Evolutionary conservation across 1,284 basidiomycete species (phyloP).

Genomic region (Fomitiporia mediterranea): DNA sequence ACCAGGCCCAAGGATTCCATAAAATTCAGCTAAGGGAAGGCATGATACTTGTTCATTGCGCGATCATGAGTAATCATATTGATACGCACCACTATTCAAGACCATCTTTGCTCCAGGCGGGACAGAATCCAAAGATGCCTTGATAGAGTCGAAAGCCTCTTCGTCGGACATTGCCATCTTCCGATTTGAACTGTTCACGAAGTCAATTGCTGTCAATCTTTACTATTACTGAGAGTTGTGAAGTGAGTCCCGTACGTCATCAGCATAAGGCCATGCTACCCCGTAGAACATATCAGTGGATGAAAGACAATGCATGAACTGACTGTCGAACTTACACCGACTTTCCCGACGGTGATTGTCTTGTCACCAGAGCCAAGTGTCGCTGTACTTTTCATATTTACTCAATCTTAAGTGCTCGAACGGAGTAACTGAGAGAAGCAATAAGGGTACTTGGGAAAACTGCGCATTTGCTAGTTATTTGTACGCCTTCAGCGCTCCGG

Average conservation of each 20-base stretch:
- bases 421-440: too few species aligned
- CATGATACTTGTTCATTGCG: background rate
- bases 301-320: background rate
- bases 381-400: slow-evolving; percentile 2
- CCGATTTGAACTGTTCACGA: slow-evolving; percentile 35
- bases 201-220: slow-evolving; percentile 21
- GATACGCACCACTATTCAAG: slow-evolving; percentile 40
- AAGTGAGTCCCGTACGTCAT: slow-evolving; percentile 46
- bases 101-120: slow-evolving; percentile 44
- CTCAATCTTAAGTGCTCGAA: too few species aligned
- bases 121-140: slow-evolving; percentile 52
- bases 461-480: too few species aligned
- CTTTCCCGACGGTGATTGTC: slow-evolving; percentile 8
- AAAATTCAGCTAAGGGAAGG: slow-evolving; percentile 37
- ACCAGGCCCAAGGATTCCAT: slow-evolving; percentile 34
- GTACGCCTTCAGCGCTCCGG: too few species aligned
- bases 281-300: background rate
- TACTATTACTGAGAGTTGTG: background rate
- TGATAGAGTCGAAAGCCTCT: slow-evolving; percentile 57
- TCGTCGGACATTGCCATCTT: slow-evolving; percentile 46
- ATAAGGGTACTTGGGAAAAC: too few species aligned
- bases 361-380: slow-evolving; percentile 3
- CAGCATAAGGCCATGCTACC: slow-evolving; percentile 49
- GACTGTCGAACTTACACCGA: slow-evolving; percentile 3
- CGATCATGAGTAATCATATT: too few species aligned